Conservation (phyloP, 2,329 filamentous ascomycete genomes). For the Rosellinia necatrix region DNA sequence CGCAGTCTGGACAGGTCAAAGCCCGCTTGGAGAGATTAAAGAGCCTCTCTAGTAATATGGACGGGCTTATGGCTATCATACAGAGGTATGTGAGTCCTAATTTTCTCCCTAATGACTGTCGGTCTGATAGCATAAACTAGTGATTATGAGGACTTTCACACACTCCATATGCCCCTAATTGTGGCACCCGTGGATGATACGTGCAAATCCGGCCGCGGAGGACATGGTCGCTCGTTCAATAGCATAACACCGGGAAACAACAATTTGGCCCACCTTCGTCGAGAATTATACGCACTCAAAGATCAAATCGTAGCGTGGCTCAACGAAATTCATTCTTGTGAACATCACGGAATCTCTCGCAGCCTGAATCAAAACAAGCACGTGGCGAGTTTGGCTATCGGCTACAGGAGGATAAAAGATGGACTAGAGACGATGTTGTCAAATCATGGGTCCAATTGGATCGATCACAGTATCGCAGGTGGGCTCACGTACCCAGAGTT, state of each 20-base stretch:
- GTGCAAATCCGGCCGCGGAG: neutral
- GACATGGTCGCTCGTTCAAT: neutral
- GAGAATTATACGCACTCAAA: constrained; percentile 32
- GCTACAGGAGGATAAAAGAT: constrained; percentile 26
- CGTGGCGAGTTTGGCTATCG: neutral
- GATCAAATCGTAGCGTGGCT: constrained; percentile 32
- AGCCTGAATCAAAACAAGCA: neutral
- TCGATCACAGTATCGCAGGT: constrained; percentile 25
- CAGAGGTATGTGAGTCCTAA: constrained; percentile 22
- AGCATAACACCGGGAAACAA: constrained; percentile 3
- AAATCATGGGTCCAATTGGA: constrained; percentile 34
- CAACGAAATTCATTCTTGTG: constrained; percentile 16
- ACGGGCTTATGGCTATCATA: constrained; percentile 30
- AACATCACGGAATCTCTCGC: constrained; percentile 1
- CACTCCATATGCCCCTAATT: constrained; percentile 3
- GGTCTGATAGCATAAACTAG: constrained; percentile 16
- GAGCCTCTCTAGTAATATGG: constrained; percentile 25
- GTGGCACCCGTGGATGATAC: neutral
- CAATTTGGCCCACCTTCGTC: constrained; percentile 24
- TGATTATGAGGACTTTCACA: constrained; percentile 33
- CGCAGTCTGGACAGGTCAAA: neutral
- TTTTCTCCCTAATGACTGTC: neutral
- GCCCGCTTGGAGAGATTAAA: constrained; percentile 11
- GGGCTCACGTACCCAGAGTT: constrained; percentile 33
- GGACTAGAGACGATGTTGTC: constrained; percentile 30